A percentile compares a stretch with the other conserved stretches of the same genome.
Evolutionary conservation across 2,329 filamentous ascomycete genomes (phyloP).

Genomic region (Xylaria polymorpha): DNA sequence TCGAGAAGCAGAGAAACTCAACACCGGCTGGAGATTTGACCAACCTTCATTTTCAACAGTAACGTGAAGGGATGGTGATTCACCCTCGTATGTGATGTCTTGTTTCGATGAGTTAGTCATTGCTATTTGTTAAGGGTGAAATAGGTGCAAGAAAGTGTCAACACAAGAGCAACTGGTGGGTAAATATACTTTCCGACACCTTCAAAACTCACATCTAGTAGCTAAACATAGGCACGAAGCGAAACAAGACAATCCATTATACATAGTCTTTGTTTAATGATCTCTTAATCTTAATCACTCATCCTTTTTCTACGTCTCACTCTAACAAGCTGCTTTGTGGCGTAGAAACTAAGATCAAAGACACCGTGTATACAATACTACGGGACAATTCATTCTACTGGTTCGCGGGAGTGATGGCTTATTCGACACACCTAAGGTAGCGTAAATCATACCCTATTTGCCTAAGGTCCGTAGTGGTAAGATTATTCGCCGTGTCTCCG

Average conservation of each 20-base stretch:
- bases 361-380: not conserved
- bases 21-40: constrained; percentile 21
- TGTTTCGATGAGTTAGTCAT: constrained; percentile 5
- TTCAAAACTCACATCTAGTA: not conserved
- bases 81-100: not conserved
- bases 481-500: not conserved
- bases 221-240: too few species aligned
- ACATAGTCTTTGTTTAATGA: not conserved
- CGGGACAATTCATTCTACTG: not conserved
- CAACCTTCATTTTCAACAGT: constrained; percentile 30
- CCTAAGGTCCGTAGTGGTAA: too few species aligned
- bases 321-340: not conserved
- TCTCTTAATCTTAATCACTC: not conserved
- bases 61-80: constrained; percentile 1
- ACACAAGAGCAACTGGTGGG: not conserved
- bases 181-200: not conserved
- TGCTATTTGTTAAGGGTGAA: not conserved
- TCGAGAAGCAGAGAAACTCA: constrained; percentile 15
- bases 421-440: too few species aligned
- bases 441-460: too few species aligned
- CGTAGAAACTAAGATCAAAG: not conserved
- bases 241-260: not conserved
- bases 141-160: not conserved
- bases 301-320: not conserved
- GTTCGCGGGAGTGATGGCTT: too few species aligned